Conservation (phyloP, 2,329 filamentous ascomycete genomes). For the Metarhizium rileyi region DNA sequence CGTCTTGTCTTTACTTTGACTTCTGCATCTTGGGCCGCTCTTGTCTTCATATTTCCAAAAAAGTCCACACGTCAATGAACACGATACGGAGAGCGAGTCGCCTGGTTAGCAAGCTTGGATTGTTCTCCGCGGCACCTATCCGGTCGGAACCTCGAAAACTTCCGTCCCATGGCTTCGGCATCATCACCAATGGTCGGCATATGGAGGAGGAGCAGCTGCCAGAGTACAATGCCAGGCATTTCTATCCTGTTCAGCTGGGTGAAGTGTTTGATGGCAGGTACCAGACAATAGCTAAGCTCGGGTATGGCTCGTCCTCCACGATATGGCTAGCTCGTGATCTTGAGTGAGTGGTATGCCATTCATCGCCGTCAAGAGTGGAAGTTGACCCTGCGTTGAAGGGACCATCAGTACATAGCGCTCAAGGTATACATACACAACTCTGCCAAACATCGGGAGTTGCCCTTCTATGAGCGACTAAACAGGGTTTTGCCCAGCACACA, state of each 20-base stretch:
- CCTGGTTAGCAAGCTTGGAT: background rate
- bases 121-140: background rate
- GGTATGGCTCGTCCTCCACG: slow-evolving; percentile 30
- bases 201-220: slow-evolving; percentile 30
- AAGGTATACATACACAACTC: slow-evolving; percentile 21
- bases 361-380: background rate
- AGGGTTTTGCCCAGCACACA: slow-evolving; percentile 2
- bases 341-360: slow-evolving; percentile 10
- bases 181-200: slow-evolving; percentile 5
- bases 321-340: slow-evolving; percentile 32
- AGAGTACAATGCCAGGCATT: slow-evolving; percentile 23
- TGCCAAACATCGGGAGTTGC: slow-evolving; percentile 14
- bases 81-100: background rate
- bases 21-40: too few relatives aligned
- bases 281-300: slow-evolving; percentile 29
- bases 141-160: slow-evolving; percentile 9
- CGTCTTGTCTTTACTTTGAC: too few relatives aligned
- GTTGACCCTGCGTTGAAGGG: slow-evolving; percentile 4
- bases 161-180: slow-evolving; percentile 11
- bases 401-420: slow-evolving; percentile 19
- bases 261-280: slow-evolving; percentile 26
- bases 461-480: slow-evolving; percentile 11
- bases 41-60: too few relatives aligned
- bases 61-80: background rate
- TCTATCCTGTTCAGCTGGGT: slow-evolving; percentile 28